phyloP scores from a whole-genome alignment of 2,329 filamentous ascomycete species.

The Chaetomiaceae sp. region DNA sequence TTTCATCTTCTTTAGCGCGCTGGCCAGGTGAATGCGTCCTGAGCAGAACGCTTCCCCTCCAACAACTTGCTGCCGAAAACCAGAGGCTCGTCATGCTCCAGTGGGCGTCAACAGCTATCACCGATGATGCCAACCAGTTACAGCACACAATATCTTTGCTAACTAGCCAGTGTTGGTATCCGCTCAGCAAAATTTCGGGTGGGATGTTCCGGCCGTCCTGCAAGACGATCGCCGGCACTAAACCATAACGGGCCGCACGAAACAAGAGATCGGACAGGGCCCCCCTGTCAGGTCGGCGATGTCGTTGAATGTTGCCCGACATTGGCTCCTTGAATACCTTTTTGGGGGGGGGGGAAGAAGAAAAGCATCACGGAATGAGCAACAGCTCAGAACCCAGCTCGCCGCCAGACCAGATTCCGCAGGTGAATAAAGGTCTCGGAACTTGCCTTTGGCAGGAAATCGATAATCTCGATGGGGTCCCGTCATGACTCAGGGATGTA shows the following conservation, averaged over 20 bases:
- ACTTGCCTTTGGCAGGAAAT: background rate
- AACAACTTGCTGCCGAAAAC: too few species aligned
- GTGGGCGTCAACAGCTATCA: too few species aligned
- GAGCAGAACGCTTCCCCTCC: too few species aligned
- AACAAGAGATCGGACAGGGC: slow-evolving; percentile 3
- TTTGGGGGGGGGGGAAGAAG: too few species aligned
- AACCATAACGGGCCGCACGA: slow-evolving; percentile 7
- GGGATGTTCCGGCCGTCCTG: background rate
- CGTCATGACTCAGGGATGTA: background rate
- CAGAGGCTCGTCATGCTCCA: too few species aligned
- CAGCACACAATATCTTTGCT: too few species aligned
- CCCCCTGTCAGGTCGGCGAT: slow-evolving; percentile 19
- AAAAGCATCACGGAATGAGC: background rate
- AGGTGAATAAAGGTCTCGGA: slow-evolving; percentile 11
- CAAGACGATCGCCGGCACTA: slow-evolving; percentile 6
- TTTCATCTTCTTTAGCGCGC: too few species aligned
- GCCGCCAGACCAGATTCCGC: slow-evolving; percentile 3
- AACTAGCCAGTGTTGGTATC: background rate
- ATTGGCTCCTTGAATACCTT: background rate
- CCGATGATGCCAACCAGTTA: too few species aligned
- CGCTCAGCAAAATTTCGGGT: background rate
- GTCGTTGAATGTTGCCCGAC: slow-evolving; percentile 11
- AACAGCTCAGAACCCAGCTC: background rate
- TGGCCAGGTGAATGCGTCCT: too few species aligned
- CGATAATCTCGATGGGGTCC: background rate